Base-by-base conservation (phyloP, 164 flowering plant genomes). In the Annona cherimola region DNA sequence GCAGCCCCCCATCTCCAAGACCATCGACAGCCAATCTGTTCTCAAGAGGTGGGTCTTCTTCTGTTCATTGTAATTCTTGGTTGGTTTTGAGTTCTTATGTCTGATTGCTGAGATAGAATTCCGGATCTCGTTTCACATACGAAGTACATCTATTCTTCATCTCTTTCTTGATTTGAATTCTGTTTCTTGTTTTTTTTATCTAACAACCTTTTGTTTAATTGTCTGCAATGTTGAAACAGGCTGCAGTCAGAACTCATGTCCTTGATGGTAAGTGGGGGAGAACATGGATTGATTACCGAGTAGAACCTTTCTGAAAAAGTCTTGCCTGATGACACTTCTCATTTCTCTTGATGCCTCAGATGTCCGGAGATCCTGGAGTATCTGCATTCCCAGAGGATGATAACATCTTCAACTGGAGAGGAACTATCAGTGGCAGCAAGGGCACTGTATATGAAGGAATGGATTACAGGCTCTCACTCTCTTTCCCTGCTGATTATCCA, bases 381-480 rank as follows among this genome's bases (percentile, higher is more conserved):
- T 88, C 97, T 39, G 97, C 95, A 1, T 92, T 94, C 71, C 99
- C 99, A 0, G 97, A 91, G 75, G 99, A 88, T 69, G 98, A 94
- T 78, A 94, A 92, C 85, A 91, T 94, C 69, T 89, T 94, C 77
- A 77, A 75, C 60, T 94, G 99, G 99, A 91, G 87, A 81, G 99
- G 97, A 19, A 94, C 99, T 14, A 94, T 94, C 45, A 68, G 62
- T 12, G 99, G 99, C 59, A 90, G 92, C 87, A 90, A 90, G 76
- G 99, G 87, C 7, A 94, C 99, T 0, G 99, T 90, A 11, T 94
- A 86, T 75, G 99, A 94, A 84, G 97, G 91, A 70, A 90, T 91
- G 11, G 92, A 87, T 26, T 94, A 92, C 83, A 92, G 78, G 82
- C 86, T 94, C 5, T 84, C 87, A 8, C 88, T 94, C 44, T 61